phyloP scores from a whole-genome alignment of 495 filamentous ascomycete genomes.

The Tuber brumale region DNA sequence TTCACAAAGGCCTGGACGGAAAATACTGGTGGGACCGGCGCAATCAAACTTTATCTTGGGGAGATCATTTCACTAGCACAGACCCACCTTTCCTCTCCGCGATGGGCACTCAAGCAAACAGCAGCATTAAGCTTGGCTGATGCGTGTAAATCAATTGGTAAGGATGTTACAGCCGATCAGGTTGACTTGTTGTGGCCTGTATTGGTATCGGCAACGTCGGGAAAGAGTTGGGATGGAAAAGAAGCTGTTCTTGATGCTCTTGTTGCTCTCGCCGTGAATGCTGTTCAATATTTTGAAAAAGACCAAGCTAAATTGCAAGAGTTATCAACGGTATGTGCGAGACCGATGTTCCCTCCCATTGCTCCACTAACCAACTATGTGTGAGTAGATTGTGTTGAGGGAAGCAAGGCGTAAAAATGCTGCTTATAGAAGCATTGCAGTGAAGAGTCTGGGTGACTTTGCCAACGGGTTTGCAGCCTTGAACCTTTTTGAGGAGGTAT shows the following conservation, averaged over 20 bases:
- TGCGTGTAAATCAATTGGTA: conserved; percentile 56
- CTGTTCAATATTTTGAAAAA: conserved; percentile 53
- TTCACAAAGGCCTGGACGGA: conserved; percentile 83
- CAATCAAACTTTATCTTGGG: conserved; percentile 70
- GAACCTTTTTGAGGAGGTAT: conserved; percentile 62
- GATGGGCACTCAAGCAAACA: conserved; percentile 85
- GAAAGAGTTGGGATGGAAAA: conserved; percentile 92
- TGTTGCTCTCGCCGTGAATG: conserved; percentile 63
- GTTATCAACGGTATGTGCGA: conserved; percentile 53
- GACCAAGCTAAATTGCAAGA: conserved; percentile 48
- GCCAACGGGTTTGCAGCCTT: conserved; percentile 56
- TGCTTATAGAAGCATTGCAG: conserved; percentile 66
- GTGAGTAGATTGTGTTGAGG: conserved; percentile 61
- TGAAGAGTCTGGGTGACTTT: conserved; percentile 66
- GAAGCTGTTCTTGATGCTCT: conserved; percentile 83
- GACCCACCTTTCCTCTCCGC: conserved; percentile 62
- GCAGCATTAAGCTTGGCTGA: conserved; percentile 73
- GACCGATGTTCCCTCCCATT: conserved; percentile 37
- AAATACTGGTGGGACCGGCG: conserved; percentile 75
- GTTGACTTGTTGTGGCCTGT: conserved; percentile 69
- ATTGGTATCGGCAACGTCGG: conserved; percentile 67
- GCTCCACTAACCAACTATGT: conserved; percentile 13
- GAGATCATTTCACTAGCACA: conserved; percentile 69
- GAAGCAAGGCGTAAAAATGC: conserved; percentile 88
- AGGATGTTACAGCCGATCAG: conserved; percentile 52